A percentile compares a stretch with the other conserved stretches of the same genome.
Evolutionary conservation across 805 yeast species (phyloP).

Genomic region (Ogataea saltuana): DNA sequence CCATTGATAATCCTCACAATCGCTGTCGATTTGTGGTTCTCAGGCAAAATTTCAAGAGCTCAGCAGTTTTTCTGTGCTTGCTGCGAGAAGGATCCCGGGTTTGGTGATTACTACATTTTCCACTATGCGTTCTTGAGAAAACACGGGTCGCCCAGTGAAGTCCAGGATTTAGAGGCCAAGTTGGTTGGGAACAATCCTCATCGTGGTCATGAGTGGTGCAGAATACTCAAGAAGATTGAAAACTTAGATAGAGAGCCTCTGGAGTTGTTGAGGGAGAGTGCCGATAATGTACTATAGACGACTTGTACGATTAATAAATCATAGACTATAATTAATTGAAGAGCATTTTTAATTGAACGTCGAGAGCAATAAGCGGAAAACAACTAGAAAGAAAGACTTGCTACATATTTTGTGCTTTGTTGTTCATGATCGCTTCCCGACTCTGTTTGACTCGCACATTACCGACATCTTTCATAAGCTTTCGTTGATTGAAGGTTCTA

Average conservation of each 20-base stretch:
- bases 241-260: conserved; percentile 28
- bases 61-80: conserved; percentile 74
- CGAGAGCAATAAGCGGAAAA: too few relatives aligned
- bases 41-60: conserved; percentile 63
- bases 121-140: conserved; percentile 46
- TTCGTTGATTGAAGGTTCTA: too few relatives aligned
- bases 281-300: conserved; percentile 6
- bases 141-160: conserved; percentile 41
- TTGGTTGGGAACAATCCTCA: conserved; percentile 53
- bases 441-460: too few relatives aligned
- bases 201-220: conserved; percentile 63
- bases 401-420: too few relatives aligned
- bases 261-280: conserved; percentile 22
- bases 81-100: conserved; percentile 45
- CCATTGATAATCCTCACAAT: conserved; percentile 59
- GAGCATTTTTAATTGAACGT: too few relatives aligned
- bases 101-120: conserved; percentile 83
- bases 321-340: not conserved
- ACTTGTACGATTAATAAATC: not conserved
- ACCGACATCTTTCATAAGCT: too few relatives aligned
- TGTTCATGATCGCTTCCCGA: too few relatives aligned
- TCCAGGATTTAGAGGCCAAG: conserved; percentile 36
- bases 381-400: too few relatives aligned
- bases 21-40: conserved; percentile 67
- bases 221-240: conserved; percentile 46